phyloP scores from a whole-genome alignment of 768 basidiomycete species.

The Clitopilus passeckerianus region DNA sequence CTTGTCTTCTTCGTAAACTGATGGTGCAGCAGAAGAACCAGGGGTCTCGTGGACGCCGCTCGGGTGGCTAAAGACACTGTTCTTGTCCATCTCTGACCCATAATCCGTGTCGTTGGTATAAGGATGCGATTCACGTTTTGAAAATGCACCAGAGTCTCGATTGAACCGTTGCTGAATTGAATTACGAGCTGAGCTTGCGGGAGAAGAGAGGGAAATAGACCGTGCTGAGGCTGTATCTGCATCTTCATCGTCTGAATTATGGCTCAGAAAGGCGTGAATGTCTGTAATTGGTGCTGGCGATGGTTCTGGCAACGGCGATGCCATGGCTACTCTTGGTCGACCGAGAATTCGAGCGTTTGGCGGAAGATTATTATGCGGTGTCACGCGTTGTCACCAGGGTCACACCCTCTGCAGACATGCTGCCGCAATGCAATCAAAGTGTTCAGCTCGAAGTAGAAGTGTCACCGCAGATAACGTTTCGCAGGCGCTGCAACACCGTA shows the following conservation, averaged over 20 bases:
- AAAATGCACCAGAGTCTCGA: conserved; percentile 19
- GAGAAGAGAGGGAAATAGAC: conserved; percentile 72
- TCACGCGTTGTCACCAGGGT: neutral
- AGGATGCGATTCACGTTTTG: conserved; percentile 37
- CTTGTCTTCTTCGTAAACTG: conserved; percentile 36
- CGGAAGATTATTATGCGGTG: neutral
- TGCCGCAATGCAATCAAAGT: neutral
- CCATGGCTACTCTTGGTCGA: conserved; percentile 12
- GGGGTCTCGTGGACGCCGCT: conserved; percentile 39
- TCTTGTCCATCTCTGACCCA: conserved; percentile 48
- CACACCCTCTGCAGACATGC: neutral
- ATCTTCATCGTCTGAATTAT: conserved; percentile 32
- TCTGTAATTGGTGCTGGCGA: conserved; percentile 24
- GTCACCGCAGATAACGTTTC: neutral
- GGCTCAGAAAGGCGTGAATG: conserved; percentile 22
- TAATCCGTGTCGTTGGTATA: conserved; percentile 51
- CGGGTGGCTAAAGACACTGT: conserved; percentile 42
- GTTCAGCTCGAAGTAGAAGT: neutral
- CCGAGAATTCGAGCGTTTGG: neutral
- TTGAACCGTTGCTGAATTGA: conserved; percentile 19
- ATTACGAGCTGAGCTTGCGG: conserved; percentile 47
- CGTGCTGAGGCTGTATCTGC: conserved; percentile 77
- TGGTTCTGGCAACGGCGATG: conserved; percentile 23
- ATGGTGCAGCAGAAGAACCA: conserved; percentile 46
- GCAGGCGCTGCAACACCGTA: neutral